These are phyloP conservation scores for Solanum appendiculatum DNA, from an alignment of 257 asterid genomes.

Conservation along the genomic window DNA sequence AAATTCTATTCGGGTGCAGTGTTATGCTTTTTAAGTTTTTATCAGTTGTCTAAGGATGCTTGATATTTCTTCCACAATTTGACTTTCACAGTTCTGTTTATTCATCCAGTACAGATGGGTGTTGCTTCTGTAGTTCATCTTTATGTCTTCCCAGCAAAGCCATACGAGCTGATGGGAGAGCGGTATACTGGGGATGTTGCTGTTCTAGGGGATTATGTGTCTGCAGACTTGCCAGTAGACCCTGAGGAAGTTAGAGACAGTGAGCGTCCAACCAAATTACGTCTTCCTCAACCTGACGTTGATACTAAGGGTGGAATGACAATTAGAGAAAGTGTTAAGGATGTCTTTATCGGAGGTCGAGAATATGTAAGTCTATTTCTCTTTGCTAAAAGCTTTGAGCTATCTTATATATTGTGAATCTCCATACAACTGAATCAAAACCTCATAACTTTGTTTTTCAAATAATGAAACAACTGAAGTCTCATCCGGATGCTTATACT, in stretches of 20 bases:
- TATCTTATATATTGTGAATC: not conserved
- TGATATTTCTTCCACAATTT: not conserved
- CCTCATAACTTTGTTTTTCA: not conserved
- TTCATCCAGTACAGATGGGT: slow-evolving; percentile 99
- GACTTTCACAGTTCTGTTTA: slow-evolving; percentile 37
- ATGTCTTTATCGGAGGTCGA: slow-evolving; percentile 80
- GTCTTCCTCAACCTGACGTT: slow-evolving; percentile 77
- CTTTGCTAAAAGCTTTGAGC: not conserved
- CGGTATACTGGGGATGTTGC: slow-evolving; percentile 68
- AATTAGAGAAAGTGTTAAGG: slow-evolving; percentile 83
- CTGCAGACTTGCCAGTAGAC: slow-evolving; percentile 86
- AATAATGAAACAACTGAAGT: not conserved
- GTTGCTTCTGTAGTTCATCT: slow-evolving; percentile 87
- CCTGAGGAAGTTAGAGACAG: slow-evolving; percentile 98
- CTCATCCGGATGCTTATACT: not conserved
- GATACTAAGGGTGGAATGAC: slow-evolving; percentile 61
- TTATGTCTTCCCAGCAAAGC: slow-evolving; percentile 97
- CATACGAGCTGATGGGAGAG: slow-evolving; percentile 91
- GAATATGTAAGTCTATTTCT: slow-evolving; percentile 62
- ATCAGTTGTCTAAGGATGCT: not conserved
- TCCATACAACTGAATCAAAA: not conserved
- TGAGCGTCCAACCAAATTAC: slow-evolving; percentile 85
- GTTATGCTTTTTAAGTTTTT: not conserved
- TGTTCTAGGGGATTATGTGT: slow-evolving; percentile 93
- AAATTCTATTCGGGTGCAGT: not conserved